Percentiles rank a stretch among this genome's conserved stretches.
These are phyloP conservation scores for Candida dajiaensis DNA, from an alignment of 805 yeast genomes.

Conservation along the genomic window DNA sequence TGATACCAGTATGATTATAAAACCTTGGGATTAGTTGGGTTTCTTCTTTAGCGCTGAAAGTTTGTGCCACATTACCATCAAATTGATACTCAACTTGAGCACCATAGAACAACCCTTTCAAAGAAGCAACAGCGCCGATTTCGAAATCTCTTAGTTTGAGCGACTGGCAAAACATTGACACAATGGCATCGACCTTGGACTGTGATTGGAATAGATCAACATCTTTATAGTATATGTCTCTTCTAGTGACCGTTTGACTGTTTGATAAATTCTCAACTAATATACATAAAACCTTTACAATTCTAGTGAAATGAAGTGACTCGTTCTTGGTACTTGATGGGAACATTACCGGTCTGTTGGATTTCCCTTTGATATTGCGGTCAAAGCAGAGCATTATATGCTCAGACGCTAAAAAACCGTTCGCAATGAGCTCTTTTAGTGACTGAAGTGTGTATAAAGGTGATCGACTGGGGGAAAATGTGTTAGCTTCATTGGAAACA, in stretches of 20 bases:
- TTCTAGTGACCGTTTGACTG: conserved; percentile 27
- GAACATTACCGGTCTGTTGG: conserved; percentile 5
- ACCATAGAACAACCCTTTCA: conserved; percentile 53
- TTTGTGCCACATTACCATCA: conserved; percentile 2
- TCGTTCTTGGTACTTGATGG: conserved; percentile 11
- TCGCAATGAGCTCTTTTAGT: not conserved
- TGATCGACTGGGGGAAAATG: not conserved
- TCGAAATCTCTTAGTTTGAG: conserved; percentile 33
- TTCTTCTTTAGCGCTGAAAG: conserved; percentile 3
- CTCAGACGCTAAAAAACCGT: not conserved
- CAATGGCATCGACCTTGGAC: conserved; percentile 31
- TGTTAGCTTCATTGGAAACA: not conserved
- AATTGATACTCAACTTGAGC: conserved; percentile 17
- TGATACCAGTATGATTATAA: conserved; percentile 12
- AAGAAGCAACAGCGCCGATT: conserved; percentile 50
- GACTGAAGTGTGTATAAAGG: not conserved
- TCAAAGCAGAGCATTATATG: not conserved
- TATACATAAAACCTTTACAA: conserved; percentile 9
- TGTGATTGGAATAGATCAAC: conserved; percentile 48
- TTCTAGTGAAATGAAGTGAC: conserved; percentile 7
- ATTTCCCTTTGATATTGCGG: not conserved
- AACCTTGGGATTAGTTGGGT: conserved; percentile 36
- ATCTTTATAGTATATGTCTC: conserved; percentile 62
- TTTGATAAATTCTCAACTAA: conserved; percentile 15
- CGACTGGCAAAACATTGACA: conserved; percentile 34